phyloP scores from a whole-genome alignment of 345 rosid genomes.

The Lenwebbia sp. region DNA sequence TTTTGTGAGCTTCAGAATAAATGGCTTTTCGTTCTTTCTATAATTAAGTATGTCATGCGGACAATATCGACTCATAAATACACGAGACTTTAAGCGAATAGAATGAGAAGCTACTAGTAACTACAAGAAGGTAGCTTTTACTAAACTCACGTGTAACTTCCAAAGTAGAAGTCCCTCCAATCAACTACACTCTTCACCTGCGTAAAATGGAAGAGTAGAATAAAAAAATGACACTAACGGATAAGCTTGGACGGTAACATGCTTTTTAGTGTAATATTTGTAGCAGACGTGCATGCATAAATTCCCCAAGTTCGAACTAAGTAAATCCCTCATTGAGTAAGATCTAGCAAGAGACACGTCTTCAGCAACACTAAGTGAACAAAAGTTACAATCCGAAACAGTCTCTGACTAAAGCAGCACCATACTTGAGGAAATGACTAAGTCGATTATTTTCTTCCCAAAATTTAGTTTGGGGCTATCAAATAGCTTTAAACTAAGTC shows the following conservation, averaged over 20 bases:
- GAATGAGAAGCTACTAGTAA: not conserved
- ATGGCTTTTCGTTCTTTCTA: not conserved
- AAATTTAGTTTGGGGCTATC: not conserved
- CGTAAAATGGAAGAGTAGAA: slow-evolving; percentile 1
- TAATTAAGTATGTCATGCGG: not conserved
- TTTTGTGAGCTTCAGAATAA: not conserved
- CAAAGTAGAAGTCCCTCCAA: no score
- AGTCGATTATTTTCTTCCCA: not conserved
- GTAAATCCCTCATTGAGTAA: not conserved
- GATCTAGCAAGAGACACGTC: not conserved
- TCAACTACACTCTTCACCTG: slow-evolving; percentile 92
- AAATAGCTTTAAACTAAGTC: not conserved
- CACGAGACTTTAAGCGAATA: not conserved
- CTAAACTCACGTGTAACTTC: slow-evolving; percentile 66
- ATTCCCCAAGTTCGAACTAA: not conserved
- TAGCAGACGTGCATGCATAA: not conserved
- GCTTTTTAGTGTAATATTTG: not conserved
- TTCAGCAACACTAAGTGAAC: no score
- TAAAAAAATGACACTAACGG: not conserved
- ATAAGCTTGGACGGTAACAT: not conserved
- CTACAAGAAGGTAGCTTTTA: not conserved
- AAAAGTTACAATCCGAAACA: no score
- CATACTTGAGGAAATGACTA: not conserved
- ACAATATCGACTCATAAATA: not conserved
- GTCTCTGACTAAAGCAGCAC: no score